Percentiles rank a stretch among this genome's conserved stretches.
These are phyloP conservation scores for Nicotiana paniculata DNA, from an alignment of 257 asterid genomes.

Conservation along the genomic window DNA sequence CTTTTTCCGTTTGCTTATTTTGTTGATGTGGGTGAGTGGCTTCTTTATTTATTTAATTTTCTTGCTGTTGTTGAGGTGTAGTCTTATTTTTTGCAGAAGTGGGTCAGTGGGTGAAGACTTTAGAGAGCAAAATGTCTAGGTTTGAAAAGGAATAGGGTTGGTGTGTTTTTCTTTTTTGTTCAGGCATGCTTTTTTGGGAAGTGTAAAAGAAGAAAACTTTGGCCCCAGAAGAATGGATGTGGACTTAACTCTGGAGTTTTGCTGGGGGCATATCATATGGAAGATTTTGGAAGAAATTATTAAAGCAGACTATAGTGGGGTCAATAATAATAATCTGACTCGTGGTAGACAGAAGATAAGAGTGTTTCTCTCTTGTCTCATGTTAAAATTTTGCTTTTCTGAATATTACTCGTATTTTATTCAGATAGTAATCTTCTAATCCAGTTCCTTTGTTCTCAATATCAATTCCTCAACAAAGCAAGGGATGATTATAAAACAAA, in stretches of 20 bases:
- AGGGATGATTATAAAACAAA: no score
- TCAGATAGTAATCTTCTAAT: no score
- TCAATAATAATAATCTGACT: neutral
- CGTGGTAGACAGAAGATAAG: neutral
- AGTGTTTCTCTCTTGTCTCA: neutral
- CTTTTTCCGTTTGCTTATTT: neutral
- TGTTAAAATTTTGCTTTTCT: neutral
- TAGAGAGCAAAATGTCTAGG: slow-evolving; percentile 7
- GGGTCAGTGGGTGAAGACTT: slow-evolving; percentile 15
- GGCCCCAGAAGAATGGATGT: slow-evolving; percentile 7
- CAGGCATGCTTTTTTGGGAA: slow-evolving; percentile 22
- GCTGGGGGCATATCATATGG: neutral
- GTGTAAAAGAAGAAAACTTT: slow-evolving; percentile 16
- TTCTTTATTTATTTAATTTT: neutral
- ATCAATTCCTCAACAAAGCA: no score
- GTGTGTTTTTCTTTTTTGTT: neutral
- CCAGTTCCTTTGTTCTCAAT: no score
- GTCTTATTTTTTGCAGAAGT: neutral
- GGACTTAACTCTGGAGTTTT: slow-evolving; percentile 14
- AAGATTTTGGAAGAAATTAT: slow-evolving; percentile 4
- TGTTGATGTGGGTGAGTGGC: neutral
- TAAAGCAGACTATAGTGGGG: neutral
- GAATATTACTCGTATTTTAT: no score
- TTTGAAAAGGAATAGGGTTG: neutral
- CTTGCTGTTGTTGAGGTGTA: neutral